Evolutionary conservation across 1,284 basidiomycete species (phyloP), one percentile per base, ranked within the genome.

Genomic region (Rhodotorula sp.): DNA sequence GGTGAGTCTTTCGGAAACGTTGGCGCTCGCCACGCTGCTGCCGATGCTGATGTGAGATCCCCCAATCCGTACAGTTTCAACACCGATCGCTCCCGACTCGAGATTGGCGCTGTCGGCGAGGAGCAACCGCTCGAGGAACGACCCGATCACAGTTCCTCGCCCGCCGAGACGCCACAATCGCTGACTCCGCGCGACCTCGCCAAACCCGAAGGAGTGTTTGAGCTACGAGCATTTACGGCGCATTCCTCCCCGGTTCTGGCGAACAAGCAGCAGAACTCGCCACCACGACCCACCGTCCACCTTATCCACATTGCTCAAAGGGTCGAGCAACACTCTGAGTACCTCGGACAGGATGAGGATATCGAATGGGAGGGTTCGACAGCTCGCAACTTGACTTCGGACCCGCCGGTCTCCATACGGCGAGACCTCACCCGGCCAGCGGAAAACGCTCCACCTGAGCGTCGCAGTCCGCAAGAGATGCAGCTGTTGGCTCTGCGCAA

Each of bases 401-500:
- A 42, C 10, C 37, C 37, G 10, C 37, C 37, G 37, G 14, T 42
- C 8, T 51, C 53, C 12, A 30, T 17, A 15, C 53, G 14, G 30
- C 20, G 8, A 55, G n/a, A 58, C 53, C 49, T 69, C 29, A 64
- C 61, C 59, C n/a, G 60, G 1, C 59, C 63, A 17, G 63, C 64
- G 46, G 26, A 30, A 10, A 46, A 69, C 56, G 61, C 42, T 57
- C 42, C 63, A 20, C 46, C 59, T 3, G 59, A 29, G 12, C 55
- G 54, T 3, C 59, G 55, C 8, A 46, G 46, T 14, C 45, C 48
- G 42, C 18, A 64, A 24, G 60, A 69, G 45, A 61, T 55, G 51
- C 69, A 70, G 45, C 29, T 70, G 0, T 45, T 67, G 4, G 69
- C 69, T 5, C 61, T 70, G 10, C 61, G 62, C 37, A 70, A 67